Evolutionary conservation across 1,284 basidiomycete genomes (phyloP), one percentile per base, ranked within the genome.

Genomic region (Ceratobasidium sp.): DNA sequence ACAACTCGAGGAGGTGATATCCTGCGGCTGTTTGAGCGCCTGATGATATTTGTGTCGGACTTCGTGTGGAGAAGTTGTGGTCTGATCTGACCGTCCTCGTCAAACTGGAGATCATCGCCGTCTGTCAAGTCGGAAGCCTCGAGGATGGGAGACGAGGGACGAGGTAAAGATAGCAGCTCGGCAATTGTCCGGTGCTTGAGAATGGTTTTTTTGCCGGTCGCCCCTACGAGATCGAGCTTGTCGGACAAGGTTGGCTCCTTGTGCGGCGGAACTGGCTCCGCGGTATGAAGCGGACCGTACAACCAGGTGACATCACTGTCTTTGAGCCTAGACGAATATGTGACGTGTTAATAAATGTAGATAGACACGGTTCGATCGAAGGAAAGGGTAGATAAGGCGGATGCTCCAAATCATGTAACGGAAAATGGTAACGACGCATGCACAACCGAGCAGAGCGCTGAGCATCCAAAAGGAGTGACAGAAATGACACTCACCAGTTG

Each of bases 221-320:
- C 73, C 26, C 76, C 55, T 49, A 79, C 71, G 57, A 80, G 75
- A 32, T 79, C 79, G 52, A 81, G 80, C 59, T 83, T 81, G 76
- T 85, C 85, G 66, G 71, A 49, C n/a, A 85, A 81, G 7, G 85
- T 82, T 1, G 87, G 81, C 5, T 83, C 80, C 77, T 83, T 85
- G 18, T 85, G 81, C 3, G 86, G 82, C 0, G 86, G 86, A 6
- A 88, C 86, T 2, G 87, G 85, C 77, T 96, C 94, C 50, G 94
- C 94, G 1, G 94, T 94, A 81, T 99, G 98, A 0, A 99, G 84
- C 16, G 98, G 98, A 0, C 97, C 97, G 79, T 99, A 99, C 1
- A 99, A 87, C 97, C 98, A 99, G 13, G 98, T 99, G 35, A 99
- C 97, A 81, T 99, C 97, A 30, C 94, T 96, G 83, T 99, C 98